Evolutionary conservation across 192 early-diverging fungal species (phyloP).

Genomic region (Globomyces pollinis-pini): DNA sequence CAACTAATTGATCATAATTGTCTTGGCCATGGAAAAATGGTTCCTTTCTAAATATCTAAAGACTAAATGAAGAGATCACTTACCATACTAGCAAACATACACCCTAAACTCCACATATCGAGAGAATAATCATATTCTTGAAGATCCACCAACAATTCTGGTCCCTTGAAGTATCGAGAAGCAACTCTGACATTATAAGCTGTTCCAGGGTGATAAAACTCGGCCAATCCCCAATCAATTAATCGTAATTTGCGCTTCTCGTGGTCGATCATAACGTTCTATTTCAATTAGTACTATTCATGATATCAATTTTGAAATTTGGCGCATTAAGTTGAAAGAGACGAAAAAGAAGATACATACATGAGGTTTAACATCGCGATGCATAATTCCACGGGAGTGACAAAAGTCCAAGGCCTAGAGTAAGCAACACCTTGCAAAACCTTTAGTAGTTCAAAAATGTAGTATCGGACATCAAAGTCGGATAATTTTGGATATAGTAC

Average conservation of each 20-base stretch:
- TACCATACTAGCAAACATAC: slow-evolving; percentile 99
- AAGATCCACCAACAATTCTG: slow-evolving; percentile 96
- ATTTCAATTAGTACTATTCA: no score
- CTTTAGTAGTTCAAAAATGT: slow-evolving; percentile 94
- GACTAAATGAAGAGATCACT: background rate
- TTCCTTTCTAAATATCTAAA: slow-evolving; percentile 95
- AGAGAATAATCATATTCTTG: slow-evolving; percentile 98
- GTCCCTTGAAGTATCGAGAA: slow-evolving; percentile 98
- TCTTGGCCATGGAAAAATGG: slow-evolving; percentile 99
- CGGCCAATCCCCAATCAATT: slow-evolving; percentile 99
- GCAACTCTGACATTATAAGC: slow-evolving; percentile 98
- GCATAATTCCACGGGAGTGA: slow-evolving; percentile 98
- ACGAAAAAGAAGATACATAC: slow-evolving; percentile 6
- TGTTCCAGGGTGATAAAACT: slow-evolving; percentile 96
- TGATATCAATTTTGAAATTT: no score
- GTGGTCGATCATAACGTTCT: slow-evolving; percentile 99
- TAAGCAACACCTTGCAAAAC: slow-evolving; percentile 24
- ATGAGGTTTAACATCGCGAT: slow-evolving; percentile 97
- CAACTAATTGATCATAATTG: slow-evolving; percentile 98
- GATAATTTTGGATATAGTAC: slow-evolving; percentile 88
- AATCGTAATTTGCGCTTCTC: slow-evolving; percentile 85
- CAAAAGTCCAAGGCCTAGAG: slow-evolving; percentile 88
- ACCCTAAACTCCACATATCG: slow-evolving; percentile 99
- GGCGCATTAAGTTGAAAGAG: background rate
- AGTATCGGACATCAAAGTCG: slow-evolving; percentile 92